Evolutionary conservation across 2,329 filamentous ascomycete genomes (phyloP).

Genomic region (Salinomyces thailandicus): DNA sequence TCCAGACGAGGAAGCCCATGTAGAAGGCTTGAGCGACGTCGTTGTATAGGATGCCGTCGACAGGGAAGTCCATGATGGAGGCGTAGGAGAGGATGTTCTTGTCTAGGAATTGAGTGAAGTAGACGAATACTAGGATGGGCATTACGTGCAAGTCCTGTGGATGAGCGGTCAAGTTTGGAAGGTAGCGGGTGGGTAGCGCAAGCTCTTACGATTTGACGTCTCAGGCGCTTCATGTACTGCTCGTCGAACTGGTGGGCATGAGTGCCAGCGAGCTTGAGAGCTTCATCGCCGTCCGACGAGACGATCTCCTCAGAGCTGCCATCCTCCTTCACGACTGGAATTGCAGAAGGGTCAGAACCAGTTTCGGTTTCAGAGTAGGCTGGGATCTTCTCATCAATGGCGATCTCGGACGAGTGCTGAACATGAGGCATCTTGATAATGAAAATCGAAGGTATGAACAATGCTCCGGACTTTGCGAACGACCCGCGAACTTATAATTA

Average conservation of each 20-base stretch:
- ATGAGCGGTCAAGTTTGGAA: neutral
- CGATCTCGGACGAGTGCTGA: no score
- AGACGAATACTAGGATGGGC: slow-evolving; percentile 10
- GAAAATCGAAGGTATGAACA: no score
- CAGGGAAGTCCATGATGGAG: slow-evolving; percentile 28
- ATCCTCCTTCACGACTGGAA: neutral
- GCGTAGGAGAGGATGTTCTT: slow-evolving; percentile 27
- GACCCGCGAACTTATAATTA: no score
- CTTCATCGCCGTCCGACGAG: slow-evolving; percentile 8
- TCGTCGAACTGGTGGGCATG: slow-evolving; percentile 6
- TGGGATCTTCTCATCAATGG: no score
- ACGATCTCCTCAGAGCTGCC: no score
- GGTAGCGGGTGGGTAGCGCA: no score
- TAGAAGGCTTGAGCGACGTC: slow-evolving; percentile 9
- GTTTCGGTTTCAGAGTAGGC: no score
- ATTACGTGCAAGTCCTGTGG: slow-evolving; percentile 9
- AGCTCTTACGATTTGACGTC: slow-evolving; percentile 4
- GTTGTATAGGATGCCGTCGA: slow-evolving; percentile 18
- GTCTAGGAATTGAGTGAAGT: slow-evolving; percentile 27
- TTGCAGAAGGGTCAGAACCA: no score
- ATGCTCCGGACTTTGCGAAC: no score
- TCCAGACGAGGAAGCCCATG: slow-evolving; percentile 8
- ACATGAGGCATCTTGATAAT: no score
- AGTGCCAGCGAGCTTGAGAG: slow-evolving; percentile 4
- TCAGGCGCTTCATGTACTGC: slow-evolving; percentile 4